These are phyloP conservation scores for Rhipidocladum racemiflorum DNA, from an alignment of 176 grass and related monocot species.

Conservation along the genomic window DNA sequence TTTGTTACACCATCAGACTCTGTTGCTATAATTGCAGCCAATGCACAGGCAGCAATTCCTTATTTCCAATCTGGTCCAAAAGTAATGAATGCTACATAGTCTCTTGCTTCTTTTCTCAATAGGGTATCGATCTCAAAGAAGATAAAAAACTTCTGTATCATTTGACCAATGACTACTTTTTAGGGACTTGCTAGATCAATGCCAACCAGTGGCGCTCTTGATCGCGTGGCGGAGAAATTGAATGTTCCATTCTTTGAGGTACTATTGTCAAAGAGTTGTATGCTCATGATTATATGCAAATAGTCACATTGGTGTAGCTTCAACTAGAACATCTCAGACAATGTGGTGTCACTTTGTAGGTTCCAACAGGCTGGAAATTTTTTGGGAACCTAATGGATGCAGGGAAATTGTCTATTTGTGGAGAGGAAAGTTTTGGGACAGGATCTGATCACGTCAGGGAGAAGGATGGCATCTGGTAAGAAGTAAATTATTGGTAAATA, in stretches of 20 bases:
- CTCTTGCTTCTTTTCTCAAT: not conserved
- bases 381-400: conserved; percentile 93
- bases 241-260: conserved; percentile 95
- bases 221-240: conserved; percentile 71
- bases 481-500: conserved; percentile 11
- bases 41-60: conserved; percentile 78
- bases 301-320: not conserved
- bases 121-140: not conserved
- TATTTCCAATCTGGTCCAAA: conserved; percentile 83
- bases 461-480: conserved; percentile 95
- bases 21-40: conserved; percentile 91
- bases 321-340: not conserved
- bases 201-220: conserved; percentile 91
- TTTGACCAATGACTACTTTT: conserved; percentile 28
- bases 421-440: conserved; percentile 94
- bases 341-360: conserved; percentile 41
- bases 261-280: not conserved
- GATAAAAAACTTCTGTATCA: conserved; percentile 1
- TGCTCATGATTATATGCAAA: not conserved
- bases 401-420: conserved; percentile 80
- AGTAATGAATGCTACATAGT: conserved; percentile 40
- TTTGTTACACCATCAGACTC: conserved; percentile 96
- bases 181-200: conserved; percentile 95
- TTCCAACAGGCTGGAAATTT: conserved; percentile 98
- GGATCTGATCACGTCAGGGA: conserved; percentile 93